Evolutionary conservation across 805 yeast genomes (phyloP).

Genomic region (Candida cerambycidarum): DNA sequence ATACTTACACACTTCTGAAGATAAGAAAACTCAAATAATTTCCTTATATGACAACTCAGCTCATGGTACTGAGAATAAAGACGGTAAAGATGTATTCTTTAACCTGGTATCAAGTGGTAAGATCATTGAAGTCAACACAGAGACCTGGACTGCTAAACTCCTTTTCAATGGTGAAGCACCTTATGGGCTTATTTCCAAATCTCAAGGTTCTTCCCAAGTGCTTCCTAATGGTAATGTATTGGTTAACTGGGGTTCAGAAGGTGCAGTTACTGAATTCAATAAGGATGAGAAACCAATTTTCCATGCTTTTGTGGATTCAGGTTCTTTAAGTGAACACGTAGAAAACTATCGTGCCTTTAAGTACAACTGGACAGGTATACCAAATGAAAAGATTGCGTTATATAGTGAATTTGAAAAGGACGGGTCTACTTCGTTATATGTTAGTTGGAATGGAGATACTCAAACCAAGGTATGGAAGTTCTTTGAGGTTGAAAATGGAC

Average conservation of each 20-base stretch:
- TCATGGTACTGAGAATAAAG: slow-evolving; percentile 32
- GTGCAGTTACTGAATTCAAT: slow-evolving; percentile 37
- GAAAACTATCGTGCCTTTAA: slow-evolving; percentile 39
- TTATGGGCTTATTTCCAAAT: slow-evolving; percentile 23
- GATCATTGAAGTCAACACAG: slow-evolving; percentile 31
- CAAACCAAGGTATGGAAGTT: slow-evolving; percentile 30
- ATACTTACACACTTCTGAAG: slow-evolving; percentile 19
- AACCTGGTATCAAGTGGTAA: slow-evolving; percentile 31
- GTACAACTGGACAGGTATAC: slow-evolving; percentile 33
- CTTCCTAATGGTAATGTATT: slow-evolving; percentile 32
- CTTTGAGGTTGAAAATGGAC: slow-evolving; percentile 9
- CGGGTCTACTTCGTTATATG: slow-evolving; percentile 23
- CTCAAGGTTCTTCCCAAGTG: slow-evolving; percentile 34
- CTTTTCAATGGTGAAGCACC: slow-evolving; percentile 25
- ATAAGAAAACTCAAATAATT: slow-evolving; percentile 26
- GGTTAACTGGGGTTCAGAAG: slow-evolving; percentile 40
- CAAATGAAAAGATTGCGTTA: slow-evolving; percentile 32
- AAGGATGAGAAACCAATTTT: slow-evolving; percentile 27
- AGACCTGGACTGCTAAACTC: slow-evolving; percentile 25
- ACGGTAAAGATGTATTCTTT: slow-evolving; percentile 23
- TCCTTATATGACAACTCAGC: slow-evolving; percentile 39
- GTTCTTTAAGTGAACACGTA: slow-evolving; percentile 21
- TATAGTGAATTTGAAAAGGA: slow-evolving; percentile 16
- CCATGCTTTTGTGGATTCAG: slow-evolving; percentile 34
- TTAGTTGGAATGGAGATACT: slow-evolving; percentile 43